Conservation (phyloP, 2,329 filamentous ascomycete genomes). For the Exserohilum rostratum region DNA sequence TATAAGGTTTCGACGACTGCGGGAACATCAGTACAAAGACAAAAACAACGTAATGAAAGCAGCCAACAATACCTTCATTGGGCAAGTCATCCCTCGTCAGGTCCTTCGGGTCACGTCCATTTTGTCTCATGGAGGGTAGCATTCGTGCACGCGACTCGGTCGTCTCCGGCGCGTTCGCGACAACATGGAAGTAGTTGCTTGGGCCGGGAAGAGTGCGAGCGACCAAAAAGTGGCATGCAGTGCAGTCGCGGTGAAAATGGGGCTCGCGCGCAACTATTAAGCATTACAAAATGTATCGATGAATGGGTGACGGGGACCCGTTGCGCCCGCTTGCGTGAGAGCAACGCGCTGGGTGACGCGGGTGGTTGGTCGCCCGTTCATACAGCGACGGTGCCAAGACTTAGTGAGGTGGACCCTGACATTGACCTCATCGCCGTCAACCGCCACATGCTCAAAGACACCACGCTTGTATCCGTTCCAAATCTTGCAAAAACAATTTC, state of each 20-base stretch:
- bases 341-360: slow-evolving; percentile 40
- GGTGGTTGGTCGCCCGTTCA: slow-evolving; percentile 29
- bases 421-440: slow-evolving; percentile 20
- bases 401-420: slow-evolving; percentile 12
- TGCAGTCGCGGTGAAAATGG: slow-evolving; percentile 6
- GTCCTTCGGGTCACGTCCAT: slow-evolving; percentile 47
- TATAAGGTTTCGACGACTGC: slow-evolving; percentile 80
- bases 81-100: slow-evolving; percentile 45
- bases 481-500: neutral
- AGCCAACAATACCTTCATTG: slow-evolving; percentile 43
- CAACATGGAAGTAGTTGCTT: slow-evolving; percentile 43
- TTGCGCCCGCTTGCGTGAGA: slow-evolving; percentile 15
- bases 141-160: slow-evolving; percentile 49
- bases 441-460: neutral
- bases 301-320: slow-evolving; percentile 13
- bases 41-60: neutral
- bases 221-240: slow-evolving; percentile 9
- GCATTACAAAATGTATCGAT: slow-evolving; percentile 33
- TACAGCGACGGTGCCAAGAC: slow-evolving; percentile 21
- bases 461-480: neutral
- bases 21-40: slow-evolving; percentile 12
- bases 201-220: slow-evolving; percentile 7
- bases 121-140: slow-evolving; percentile 48
- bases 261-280: slow-evolving; percentile 20
- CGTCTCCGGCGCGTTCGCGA: slow-evolving; percentile 48